Percentiles rank a stretch among this genome's conserved stretches.
Evolutionary conservation across 495 filamentous ascomycete genomes (phyloP).

Genomic region (Neurospora africana): DNA sequence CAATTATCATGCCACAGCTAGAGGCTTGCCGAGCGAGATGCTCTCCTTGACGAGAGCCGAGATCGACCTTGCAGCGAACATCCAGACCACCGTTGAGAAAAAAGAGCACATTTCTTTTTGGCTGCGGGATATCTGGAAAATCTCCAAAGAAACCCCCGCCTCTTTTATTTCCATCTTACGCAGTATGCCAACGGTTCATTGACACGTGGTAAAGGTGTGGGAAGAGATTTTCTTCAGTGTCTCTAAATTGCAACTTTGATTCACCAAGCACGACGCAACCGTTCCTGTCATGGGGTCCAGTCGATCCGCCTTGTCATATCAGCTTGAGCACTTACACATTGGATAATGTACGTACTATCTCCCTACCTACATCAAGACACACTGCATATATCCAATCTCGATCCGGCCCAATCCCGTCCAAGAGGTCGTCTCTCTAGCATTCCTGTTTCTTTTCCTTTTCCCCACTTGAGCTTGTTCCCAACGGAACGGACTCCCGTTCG

Average conservation of each 20-base stretch:
- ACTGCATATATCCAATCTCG: background rate
- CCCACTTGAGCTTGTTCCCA: background rate
- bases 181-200: conserved; percentile 18
- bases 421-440: background rate
- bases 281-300: background rate
- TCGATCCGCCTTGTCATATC: conserved; percentile 2
- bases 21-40: background rate
- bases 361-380: background rate
- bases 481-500: background rate
- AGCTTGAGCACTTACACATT: background rate
- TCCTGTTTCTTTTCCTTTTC: background rate
- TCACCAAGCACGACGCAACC: background rate
- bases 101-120: background rate
- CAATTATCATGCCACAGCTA: background rate
- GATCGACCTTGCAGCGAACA: background rate
- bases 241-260: background rate
- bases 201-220: conserved; percentile 22
- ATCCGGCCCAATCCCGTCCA: background rate
- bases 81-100: background rate
- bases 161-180: background rate
- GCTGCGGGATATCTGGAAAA: background rate
- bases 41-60: background rate
- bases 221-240: background rate
- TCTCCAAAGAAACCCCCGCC: background rate
- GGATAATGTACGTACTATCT: background rate